Conservation (phyloP, 1,284 basidiomycete species). For the Ustilago tritici region DNA sequence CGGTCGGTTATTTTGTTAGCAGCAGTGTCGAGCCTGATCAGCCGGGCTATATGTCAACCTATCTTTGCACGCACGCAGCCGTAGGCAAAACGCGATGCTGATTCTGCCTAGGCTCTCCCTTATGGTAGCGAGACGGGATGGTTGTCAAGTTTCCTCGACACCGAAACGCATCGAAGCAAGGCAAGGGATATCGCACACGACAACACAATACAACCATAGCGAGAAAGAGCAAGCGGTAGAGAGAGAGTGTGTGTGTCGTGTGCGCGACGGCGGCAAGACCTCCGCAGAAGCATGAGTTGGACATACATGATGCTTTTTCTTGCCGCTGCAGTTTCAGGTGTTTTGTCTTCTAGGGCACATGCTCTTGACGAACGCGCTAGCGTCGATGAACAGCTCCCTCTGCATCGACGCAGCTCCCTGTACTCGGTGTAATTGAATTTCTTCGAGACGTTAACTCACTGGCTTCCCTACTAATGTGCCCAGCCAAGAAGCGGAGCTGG, state of each 20-base stretch:
- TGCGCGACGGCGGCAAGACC: background rate
- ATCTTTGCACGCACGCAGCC: too few relatives aligned
- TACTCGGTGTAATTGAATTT: too few relatives aligned
- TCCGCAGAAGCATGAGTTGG: background rate
- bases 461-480: background rate
- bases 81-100: too few relatives aligned
- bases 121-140: too few relatives aligned
- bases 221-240: conserved; percentile 14
- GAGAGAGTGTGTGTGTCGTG: background rate
- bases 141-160: too few relatives aligned
- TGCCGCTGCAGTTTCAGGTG: conserved; percentile 7
- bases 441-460: too few relatives aligned
- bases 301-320: conserved; percentile 7
- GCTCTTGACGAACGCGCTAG: background rate
- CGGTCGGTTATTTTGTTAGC: background rate
- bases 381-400: too few relatives aligned
- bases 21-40: background rate
- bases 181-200: conserved; percentile 2
- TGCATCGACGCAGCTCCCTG: too few relatives aligned
- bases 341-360: background rate
- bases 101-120: background rate
- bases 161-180: background rate
- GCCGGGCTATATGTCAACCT: too few relatives aligned
- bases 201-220: background rate
- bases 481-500: background rate